Evolutionary conservation across 441 rosid genomes (phyloP), one percentile per base, ranked within the genome.

Genomic region (Euphorbia celastroides): DNA sequence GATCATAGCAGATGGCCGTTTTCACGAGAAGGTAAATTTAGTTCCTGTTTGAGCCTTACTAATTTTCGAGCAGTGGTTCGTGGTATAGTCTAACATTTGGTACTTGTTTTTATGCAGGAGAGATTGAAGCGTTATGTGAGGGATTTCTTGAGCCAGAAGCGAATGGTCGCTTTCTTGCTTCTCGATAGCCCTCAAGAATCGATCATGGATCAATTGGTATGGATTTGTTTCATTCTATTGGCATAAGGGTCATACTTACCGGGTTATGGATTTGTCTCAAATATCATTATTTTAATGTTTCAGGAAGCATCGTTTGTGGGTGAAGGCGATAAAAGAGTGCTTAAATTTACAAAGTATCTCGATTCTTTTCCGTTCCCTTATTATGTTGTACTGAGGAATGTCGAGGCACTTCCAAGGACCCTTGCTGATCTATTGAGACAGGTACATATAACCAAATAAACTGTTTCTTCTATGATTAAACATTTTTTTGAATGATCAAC

Each of bases 291-390:
- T 27, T 14, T 1, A 44, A 51, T 28, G 62, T 57, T 68, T 60
- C 79, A 88, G 93, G 93, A 82, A 76, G 81, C 87, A 59, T 73
- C 82, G 10, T 78, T 77, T 68, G 67, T 74, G 62, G 81, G 75
- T 54, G 75, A 79, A 34, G 77, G 77, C 38, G 67, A 62, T 23
- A 69, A 60, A 22, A 56, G 62, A 57, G 72, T 32, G 19, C 71
- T 82, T 65, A 73, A 82, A 74, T 76, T 81, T 32, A 72, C 86
- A 3, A 80, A 78, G 62, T 92, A 90, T 72, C 78, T 95, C 26
- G 95, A 95, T 76, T 92, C 96, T 13, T 95, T 95, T 73, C 98
- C 99, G 20, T 95, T 92, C 83, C 97, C 97, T 0, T 92, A 82
- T 76, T 87, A 92, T 64, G 80, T 90, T 42, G 87, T 95, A 42